Evolutionary conservation across 2,329 filamentous ascomycete species (phyloP).

Genomic region (Nannizzia gypsea): DNA sequence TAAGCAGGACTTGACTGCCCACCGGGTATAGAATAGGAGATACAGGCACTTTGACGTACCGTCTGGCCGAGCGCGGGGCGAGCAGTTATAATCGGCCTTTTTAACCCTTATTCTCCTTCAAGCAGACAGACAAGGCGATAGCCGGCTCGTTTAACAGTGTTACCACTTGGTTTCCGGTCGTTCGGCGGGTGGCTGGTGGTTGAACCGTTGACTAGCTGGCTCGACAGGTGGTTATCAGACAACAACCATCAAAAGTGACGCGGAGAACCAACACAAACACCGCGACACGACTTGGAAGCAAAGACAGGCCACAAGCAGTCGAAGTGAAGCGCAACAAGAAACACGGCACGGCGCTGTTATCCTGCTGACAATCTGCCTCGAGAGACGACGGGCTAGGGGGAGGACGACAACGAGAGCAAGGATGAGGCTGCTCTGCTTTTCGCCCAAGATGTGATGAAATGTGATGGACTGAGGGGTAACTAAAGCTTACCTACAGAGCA

Average conservation of each 20-base stretch:
- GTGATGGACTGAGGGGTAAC: constrained; percentile 1
- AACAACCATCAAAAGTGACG: too few relatives aligned
- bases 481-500: not conserved
- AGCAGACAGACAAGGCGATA: not conserved
- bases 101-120: not conserved
- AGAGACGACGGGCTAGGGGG: not conserved
- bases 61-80: not conserved
- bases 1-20: not conserved
- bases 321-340: not conserved
- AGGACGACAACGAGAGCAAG: too few relatives aligned
- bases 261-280: too few relatives aligned
- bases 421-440: not conserved
- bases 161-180: not conserved
- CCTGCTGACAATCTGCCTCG: not conserved
- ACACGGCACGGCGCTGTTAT: not conserved
- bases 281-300: too few relatives aligned
- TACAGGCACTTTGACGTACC: not conserved
- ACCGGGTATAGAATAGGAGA: not conserved
- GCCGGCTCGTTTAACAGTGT: not conserved
- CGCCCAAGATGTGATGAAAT: constrained; percentile 4
- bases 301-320: too few relatives aligned
- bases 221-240: too few relatives aligned
- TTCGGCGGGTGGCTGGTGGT: not conserved
- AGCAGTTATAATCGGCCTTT: not conserved
- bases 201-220: not conserved